phyloP scores from a whole-genome alignment of 768 basidiomycete species.

The Trametopsis cervina region DNA sequence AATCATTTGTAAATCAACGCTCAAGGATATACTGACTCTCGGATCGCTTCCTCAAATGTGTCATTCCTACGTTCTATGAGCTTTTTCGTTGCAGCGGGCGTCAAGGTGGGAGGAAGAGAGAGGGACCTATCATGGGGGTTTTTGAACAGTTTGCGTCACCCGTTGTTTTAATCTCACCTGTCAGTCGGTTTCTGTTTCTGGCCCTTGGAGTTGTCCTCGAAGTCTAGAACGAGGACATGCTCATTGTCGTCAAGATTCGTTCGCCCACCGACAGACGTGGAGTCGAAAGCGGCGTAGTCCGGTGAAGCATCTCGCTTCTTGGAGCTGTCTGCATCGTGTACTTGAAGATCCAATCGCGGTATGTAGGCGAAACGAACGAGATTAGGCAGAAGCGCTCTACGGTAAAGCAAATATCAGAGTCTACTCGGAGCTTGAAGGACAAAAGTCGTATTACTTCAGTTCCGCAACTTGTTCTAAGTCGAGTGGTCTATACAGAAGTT shows the following conservation, averaged over 20 bases:
- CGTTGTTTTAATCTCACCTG: too few relatives aligned
- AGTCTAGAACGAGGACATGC: constrained; percentile 45
- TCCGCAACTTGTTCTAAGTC: constrained; percentile 76
- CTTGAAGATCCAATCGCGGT: constrained; percentile 51
- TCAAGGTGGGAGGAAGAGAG: constrained; percentile 35
- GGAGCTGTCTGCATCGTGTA: constrained; percentile 31
- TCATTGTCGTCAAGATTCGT: constrained; percentile 30
- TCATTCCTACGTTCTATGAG: constrained; percentile 67
- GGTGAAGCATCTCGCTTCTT: constrained; percentile 33
- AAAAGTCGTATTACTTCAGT: constrained; percentile 52
- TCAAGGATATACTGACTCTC: constrained; percentile 41
- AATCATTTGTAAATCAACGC: neutral
- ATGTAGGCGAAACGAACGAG: constrained; percentile 80
- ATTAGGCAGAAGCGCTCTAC: constrained; percentile 74
- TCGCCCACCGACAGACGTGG: constrained; percentile 19
- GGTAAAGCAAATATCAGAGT: constrained; percentile 1
- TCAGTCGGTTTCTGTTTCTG: constrained; percentile 9
- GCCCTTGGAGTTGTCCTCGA: constrained; percentile 38
- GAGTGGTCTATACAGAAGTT: constrained; percentile 47
- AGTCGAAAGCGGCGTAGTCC: constrained; percentile 28
- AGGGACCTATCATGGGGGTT: too few relatives aligned
- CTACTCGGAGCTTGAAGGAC: neutral
- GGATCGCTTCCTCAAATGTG: constrained; percentile 54
- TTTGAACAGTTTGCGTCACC: too few relatives aligned
- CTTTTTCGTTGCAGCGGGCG: constrained; percentile 55